These are phyloP conservation scores for Aphanocladium album DNA, from an alignment of 2,329 filamentous ascomycete species.

Conservation along the genomic window DNA sequence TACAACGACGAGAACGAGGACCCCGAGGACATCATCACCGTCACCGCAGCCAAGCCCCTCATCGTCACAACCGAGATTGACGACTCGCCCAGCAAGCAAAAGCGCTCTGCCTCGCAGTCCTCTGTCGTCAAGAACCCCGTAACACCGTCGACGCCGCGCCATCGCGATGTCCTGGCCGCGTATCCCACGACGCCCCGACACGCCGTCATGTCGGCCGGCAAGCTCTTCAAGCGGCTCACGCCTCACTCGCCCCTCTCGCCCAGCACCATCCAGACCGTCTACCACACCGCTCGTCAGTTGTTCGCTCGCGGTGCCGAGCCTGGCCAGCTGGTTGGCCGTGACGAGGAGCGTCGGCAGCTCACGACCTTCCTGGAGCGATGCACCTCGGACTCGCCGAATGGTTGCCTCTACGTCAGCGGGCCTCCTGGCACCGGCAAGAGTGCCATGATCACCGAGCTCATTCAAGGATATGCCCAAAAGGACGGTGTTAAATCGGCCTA, in stretches of 20 bases:
- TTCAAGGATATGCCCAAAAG: constrained; percentile 49
- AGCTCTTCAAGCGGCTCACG: constrained; percentile 71
- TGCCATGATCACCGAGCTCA: constrained; percentile 81
- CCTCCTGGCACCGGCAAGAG: constrained; percentile 97
- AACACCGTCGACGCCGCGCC: constrained; percentile 69
- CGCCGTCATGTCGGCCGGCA: constrained; percentile 71
- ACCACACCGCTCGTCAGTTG: constrained; percentile 79
- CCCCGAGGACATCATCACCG: constrained; percentile 27
- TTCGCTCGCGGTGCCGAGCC: constrained; percentile 78
- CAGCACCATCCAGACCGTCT: constrained; percentile 66
- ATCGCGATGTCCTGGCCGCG: constrained; percentile 70
- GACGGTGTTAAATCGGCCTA: constrained; percentile 64
- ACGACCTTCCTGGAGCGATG: constrained; percentile 62
- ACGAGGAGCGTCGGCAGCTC: constrained; percentile 62
- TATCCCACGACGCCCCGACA: constrained; percentile 77
- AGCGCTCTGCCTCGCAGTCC: constrained; percentile 25
- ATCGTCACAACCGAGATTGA: constrained; percentile 38
- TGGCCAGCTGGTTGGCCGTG: constrained; percentile 71
- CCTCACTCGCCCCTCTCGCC: constrained; percentile 71
- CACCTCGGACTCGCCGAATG: constrained; percentile 55
- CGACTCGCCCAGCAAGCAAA: constrained; percentile 25
- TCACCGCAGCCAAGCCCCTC: constrained; percentile 28
- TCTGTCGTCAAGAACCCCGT: constrained; percentile 47
- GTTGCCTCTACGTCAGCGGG: constrained; percentile 91
- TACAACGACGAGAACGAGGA: constrained; percentile 67